These are phyloP conservation scores for Thecamonas trahens DNA, from an alignment of 78 protist genomes.

Conservation along the genomic window DNA sequence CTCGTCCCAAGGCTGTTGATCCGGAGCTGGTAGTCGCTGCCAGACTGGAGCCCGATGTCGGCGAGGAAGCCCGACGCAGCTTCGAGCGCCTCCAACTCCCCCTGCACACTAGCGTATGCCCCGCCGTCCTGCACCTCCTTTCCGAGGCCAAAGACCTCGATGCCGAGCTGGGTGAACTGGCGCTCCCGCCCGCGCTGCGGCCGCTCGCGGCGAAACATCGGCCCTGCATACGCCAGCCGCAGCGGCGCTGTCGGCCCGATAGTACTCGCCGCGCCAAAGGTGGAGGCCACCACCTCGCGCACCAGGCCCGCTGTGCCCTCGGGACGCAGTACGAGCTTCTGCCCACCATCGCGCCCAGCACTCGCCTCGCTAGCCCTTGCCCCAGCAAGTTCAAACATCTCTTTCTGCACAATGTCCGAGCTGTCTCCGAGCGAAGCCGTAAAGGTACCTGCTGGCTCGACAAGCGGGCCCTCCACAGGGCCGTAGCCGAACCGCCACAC, in stretches of 20 bases:
- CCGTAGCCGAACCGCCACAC: slow-evolving; percentile 14
- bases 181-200: slow-evolving; percentile 56
- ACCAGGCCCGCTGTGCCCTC: slow-evolving; percentile 57
- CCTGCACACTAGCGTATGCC: too few species aligned
- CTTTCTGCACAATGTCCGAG: slow-evolving; percentile 48
- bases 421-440: slow-evolving; percentile 36
- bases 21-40: too few species aligned
- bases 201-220: slow-evolving; percentile 61
- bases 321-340: slow-evolving; percentile 30
- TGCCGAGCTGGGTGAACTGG: slow-evolving; percentile 47
- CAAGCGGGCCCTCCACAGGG: slow-evolving; percentile 40
- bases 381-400: slow-evolving; percentile 39
- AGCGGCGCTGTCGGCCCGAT: background rate
- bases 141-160: too few species aligned
- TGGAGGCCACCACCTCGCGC: slow-evolving; percentile 6
- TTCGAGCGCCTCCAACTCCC: background rate
- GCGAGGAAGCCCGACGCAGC: background rate
- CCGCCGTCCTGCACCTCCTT: too few species aligned
- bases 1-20: too few species aligned
- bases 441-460: slow-evolving; percentile 34
- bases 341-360: slow-evolving; percentile 17
- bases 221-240: slow-evolving; percentile 33
- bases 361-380: too few species aligned
- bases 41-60: too few species aligned
- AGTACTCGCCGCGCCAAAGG: background rate